Evolutionary conservation across 2,329 filamentous ascomycete species (phyloP).

Genomic region (Diaporthe sp.): DNA sequence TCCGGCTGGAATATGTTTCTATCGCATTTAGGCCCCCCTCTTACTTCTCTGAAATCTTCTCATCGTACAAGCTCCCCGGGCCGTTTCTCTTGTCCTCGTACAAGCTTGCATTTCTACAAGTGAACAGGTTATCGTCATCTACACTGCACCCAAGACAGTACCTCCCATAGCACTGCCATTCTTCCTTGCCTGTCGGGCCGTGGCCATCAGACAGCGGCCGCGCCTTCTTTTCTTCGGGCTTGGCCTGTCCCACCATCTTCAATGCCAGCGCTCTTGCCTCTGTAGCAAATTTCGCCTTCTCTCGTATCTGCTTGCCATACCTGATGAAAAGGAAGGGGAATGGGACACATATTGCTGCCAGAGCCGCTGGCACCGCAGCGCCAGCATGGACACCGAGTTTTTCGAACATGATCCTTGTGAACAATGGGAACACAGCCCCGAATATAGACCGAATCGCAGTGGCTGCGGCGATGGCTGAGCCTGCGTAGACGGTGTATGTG

Average conservation of each 20-base stretch:
- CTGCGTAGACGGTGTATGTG: conserved; percentile 80
- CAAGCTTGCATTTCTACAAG: conserved; percentile 6
- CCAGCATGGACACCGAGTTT: conserved; percentile 82
- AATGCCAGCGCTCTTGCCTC: conserved; percentile 44
- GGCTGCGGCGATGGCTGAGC: conserved; percentile 80
- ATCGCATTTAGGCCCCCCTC: neutral
- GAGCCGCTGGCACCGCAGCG: conserved; percentile 78
- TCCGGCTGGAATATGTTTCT: no score
- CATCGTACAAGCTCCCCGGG: neutral
- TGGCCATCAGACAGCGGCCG: conserved; percentile 2
- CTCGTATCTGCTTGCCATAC: conserved; percentile 56
- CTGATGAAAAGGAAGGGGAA: conserved; percentile 73
- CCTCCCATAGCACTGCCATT: conserved; percentile 12
- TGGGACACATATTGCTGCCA: conserved; percentile 68
- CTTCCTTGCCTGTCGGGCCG: conserved; percentile 1
- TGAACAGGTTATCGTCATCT: conserved; percentile 15
- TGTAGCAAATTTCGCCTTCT: conserved; percentile 67
- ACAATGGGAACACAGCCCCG: conserved; percentile 79
- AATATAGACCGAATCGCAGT: conserved; percentile 79
- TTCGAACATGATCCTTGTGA: conserved; percentile 71
- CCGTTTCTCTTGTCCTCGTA: neutral
- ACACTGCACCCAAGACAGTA: conserved; percentile 13
- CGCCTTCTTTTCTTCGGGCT: conserved; percentile 1
- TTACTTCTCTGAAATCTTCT: neutral
- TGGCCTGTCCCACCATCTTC: conserved; percentile 12